Percentiles rank a stretch among this genome's conserved stretches.
These are phyloP conservation scores for Ophioceras dolichostomum DNA, from an alignment of 2,329 filamentous ascomycete genomes.

Conservation along the genomic window DNA sequence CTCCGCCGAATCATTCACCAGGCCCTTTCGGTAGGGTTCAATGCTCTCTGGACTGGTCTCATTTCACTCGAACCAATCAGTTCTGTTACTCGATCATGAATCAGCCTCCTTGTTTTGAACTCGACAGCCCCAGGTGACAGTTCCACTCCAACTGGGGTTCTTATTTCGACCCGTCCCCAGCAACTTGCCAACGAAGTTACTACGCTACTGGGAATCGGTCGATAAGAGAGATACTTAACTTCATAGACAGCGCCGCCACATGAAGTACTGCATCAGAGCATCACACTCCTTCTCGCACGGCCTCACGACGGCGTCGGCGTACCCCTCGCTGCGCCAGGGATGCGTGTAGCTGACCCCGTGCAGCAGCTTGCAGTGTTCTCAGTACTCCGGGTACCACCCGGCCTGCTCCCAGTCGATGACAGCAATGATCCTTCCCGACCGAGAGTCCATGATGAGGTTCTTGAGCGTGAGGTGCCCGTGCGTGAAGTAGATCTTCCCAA, in stretches of 20 bases:
- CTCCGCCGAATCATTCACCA: too few species aligned
- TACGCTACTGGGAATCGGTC: too few species aligned
- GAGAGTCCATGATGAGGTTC: conserved; percentile 17
- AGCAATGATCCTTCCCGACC: conserved; percentile 8
- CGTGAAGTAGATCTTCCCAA: conserved; percentile 17
- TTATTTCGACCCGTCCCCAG: too few species aligned
- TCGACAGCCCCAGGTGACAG: too few species aligned
- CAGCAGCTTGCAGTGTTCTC: conserved; percentile 12
- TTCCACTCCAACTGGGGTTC: too few species aligned
- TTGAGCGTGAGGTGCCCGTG: conserved; percentile 19
- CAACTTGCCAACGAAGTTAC: too few species aligned
- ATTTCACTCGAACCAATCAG: too few species aligned
- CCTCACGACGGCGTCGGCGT: background rate
- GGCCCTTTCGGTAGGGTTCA: too few species aligned
- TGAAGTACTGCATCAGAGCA: background rate
- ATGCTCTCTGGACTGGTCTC: too few species aligned
- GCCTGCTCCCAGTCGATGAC: conserved; percentile 18
- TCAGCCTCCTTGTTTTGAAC: too few species aligned
- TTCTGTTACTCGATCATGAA: too few species aligned
- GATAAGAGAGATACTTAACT: too few species aligned
- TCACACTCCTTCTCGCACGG: background rate
- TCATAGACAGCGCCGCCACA: background rate
- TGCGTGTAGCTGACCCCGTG: background rate
- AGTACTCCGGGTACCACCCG: conserved; percentile 20
- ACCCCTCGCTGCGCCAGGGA: background rate